A percentile compares a stretch with the other conserved stretches of the same genome.
phyloP scores from a whole-genome alignment of 176 grass and related monocot species.

The Avena atlantica region DNA sequence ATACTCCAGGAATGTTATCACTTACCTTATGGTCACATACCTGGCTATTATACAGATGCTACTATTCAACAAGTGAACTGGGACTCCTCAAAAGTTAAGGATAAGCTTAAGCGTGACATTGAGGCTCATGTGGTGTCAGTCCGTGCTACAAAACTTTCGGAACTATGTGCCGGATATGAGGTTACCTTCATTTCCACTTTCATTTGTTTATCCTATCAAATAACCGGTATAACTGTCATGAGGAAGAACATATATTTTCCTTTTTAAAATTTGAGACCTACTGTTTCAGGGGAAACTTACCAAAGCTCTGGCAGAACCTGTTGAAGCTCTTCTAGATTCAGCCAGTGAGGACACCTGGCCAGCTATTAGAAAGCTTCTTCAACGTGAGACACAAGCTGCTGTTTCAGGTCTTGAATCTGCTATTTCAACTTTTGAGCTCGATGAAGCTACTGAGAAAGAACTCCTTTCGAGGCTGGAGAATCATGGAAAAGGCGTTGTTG shows the following conservation, averaged over 20 bases:
- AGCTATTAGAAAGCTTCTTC: constrained; percentile 87
- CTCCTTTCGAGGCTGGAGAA: constrained; percentile 72
- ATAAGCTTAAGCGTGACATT: constrained; percentile 94
- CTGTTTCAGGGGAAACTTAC: constrained; percentile 72
- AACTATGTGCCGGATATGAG: constrained; percentile 87
- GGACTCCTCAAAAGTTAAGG: constrained; percentile 85
- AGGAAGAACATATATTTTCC: neutral
- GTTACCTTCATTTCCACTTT: constrained; percentile 51
- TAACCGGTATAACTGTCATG: neutral
- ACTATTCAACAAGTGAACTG: constrained; percentile 92
- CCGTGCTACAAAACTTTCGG: constrained; percentile 72
- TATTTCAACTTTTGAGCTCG: constrained; percentile 75
- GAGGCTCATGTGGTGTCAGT: constrained; percentile 83
- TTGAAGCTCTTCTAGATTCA: constrained; percentile 88
- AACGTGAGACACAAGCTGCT: constrained; percentile 73
- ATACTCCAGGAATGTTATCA: neutral
- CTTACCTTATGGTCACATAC: neutral
- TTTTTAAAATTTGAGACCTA: constrained; percentile 38
- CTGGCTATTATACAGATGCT: constrained; percentile 70
- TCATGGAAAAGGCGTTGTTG: constrained; percentile 83
- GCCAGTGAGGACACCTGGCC: constrained; percentile 88
- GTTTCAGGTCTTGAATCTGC: constrained; percentile 74
- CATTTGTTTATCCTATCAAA: constrained; percentile 17
- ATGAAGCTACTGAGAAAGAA: constrained; percentile 69
- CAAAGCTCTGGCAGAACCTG: constrained; percentile 79